Evolutionary conservation across 495 filamentous ascomycete genomes (phyloP).

Genomic region (Cudoniella acicularis): DNA sequence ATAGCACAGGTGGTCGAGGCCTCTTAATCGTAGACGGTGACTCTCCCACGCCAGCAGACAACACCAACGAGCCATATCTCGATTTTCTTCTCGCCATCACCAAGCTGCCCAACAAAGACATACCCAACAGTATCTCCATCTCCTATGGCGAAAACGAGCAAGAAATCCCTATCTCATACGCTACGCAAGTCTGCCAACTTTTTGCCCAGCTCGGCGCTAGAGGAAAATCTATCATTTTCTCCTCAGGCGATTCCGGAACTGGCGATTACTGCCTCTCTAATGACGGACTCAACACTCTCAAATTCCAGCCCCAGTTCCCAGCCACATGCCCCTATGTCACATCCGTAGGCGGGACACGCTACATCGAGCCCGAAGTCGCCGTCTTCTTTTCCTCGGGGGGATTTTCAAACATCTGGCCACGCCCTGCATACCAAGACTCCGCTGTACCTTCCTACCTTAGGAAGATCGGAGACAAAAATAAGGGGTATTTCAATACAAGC

Average conservation of each 20-base stretch:
- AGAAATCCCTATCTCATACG: constrained; percentile 59
- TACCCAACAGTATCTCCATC: constrained; percentile 69
- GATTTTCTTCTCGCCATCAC: constrained; percentile 70
- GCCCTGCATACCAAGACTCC: constrained; percentile 59
- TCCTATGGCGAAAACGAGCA: constrained; percentile 68
- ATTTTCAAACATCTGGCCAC: constrained; percentile 63
- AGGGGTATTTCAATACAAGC: constrained; percentile 46
- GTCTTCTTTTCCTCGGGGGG: constrained; percentile 61
- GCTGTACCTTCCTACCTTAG: constrained; percentile 54
- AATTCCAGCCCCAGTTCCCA: constrained; percentile 67
- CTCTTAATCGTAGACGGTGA: constrained; percentile 53
- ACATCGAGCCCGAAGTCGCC: constrained; percentile 52
- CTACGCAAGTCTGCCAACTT: constrained; percentile 55
- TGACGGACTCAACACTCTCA: constrained; percentile 55
- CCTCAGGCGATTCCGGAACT: constrained; percentile 67
- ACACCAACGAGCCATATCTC: constrained; percentile 74
- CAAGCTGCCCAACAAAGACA: constrained; percentile 45
- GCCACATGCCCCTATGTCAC: constrained; percentile 77
- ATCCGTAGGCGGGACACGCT: constrained; percentile 65
- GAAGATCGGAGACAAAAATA: constrained; percentile 40
- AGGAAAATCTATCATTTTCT: constrained; percentile 68
- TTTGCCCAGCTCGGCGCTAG: constrained; percentile 68
- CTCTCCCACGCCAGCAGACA: constrained; percentile 35
- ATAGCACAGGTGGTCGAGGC: constrained; percentile 61
- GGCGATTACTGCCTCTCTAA: constrained; percentile 61